phyloP scores from a whole-genome alignment of 1,139 yeast genomes.

The Blastobotrys capitulatus region DNA sequence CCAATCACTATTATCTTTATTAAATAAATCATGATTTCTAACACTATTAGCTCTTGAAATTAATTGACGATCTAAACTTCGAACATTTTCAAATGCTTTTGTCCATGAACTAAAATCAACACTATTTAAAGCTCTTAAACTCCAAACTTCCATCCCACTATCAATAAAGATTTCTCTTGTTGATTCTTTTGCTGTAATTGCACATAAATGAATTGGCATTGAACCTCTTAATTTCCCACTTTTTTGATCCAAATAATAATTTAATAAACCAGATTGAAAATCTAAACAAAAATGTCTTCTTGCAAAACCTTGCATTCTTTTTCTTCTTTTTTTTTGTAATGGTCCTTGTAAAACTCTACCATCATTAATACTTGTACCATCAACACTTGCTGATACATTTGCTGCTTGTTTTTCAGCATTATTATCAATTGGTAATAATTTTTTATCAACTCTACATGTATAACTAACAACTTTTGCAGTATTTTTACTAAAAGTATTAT shows the following conservation, averaged over 20 bases:
- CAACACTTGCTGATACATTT: not conserved
- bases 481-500: constrained; percentile 84
- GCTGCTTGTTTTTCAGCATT: not conserved
- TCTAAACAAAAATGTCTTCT: constrained; percentile 81
- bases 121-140: constrained; percentile 59
- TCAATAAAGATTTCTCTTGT: constrained; percentile 73
- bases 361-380: constrained; percentile 21
- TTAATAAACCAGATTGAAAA: constrained; percentile 72
- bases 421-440: not conserved
- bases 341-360: constrained; percentile 54
- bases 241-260: constrained; percentile 72
- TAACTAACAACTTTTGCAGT: constrained; percentile 77
- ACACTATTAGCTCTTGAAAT: not conserved
- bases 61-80: not conserved
- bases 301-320: constrained; percentile 80
- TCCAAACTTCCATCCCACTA: constrained; percentile 96
- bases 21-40: not conserved
- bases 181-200: constrained; percentile 70
- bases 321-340: constrained; percentile 70
- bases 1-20: constrained; percentile 7
- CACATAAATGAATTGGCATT: constrained; percentile 79
- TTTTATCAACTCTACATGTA: constrained; percentile 42
- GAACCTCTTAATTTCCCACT: constrained; percentile 76
- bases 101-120: constrained; percentile 80
- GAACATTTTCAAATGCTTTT: constrained; percentile 11